phyloP scores from a whole-genome alignment of 2,329 filamentous ascomycete genomes.

The Xylaria sp. region DNA sequence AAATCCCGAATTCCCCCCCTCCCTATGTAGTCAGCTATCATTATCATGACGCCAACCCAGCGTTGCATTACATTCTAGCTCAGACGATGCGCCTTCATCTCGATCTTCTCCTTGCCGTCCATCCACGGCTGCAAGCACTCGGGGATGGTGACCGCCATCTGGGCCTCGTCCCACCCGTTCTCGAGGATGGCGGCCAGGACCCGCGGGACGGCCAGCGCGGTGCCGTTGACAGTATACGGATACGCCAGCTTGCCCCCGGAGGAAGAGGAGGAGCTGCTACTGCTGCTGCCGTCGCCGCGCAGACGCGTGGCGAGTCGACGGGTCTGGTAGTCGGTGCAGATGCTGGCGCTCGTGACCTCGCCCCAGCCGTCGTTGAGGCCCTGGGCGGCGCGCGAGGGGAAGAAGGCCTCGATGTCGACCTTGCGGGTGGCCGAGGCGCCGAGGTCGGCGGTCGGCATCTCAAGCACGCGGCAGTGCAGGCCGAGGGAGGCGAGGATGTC shows the following conservation, averaged over 20 bases:
- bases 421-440: conserved; percentile 90
- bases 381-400: conserved; percentile 76
- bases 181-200: conserved; percentile 90
- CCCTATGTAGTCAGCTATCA: no score
- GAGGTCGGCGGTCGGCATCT: conserved; percentile 90
- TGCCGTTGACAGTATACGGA: conserved; percentile 93
- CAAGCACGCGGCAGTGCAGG: conserved; percentile 86
- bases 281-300: conserved; percentile 61
- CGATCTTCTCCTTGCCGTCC: conserved; percentile 77
- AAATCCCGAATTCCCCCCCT: neutral
- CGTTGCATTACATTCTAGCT: neutral
- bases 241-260: conserved; percentile 67
- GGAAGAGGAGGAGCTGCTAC: no score
- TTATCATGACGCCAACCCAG: neutral
- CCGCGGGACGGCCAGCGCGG: conserved; percentile 88
- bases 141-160: conserved; percentile 76
- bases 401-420: conserved; percentile 92
- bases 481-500: conserved; percentile 82
- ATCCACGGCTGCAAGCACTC: conserved; percentile 85
- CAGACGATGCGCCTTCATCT: conserved; percentile 48
- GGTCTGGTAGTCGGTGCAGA: conserved; percentile 95
- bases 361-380: conserved; percentile 78
- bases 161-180: conserved; percentile 83
- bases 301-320: conserved; percentile 81
- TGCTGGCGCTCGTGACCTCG: conserved; percentile 88